These are phyloP conservation scores for Boletus fagicola DNA, from an alignment of 768 basidiomycete genomes.

Conservation along the genomic window DNA sequence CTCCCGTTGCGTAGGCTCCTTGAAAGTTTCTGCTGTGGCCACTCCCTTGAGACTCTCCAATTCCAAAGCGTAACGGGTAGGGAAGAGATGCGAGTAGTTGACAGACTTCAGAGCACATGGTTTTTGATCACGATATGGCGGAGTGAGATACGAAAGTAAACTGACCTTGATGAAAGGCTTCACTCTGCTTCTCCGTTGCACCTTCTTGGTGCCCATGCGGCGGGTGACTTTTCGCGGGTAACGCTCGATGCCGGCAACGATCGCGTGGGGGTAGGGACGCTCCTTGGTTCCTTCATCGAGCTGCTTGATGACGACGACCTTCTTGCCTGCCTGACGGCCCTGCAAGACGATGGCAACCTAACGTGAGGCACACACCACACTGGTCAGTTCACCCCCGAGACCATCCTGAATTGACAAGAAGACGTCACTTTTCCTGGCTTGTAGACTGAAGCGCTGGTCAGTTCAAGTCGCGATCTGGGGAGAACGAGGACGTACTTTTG, in stretches of 20 bases:
- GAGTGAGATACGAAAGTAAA: slow-evolving; percentile 1
- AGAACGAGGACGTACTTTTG: slow-evolving; percentile 32
- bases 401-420: background rate
- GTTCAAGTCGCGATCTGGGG: background rate
- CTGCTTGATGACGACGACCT: slow-evolving; percentile 99
- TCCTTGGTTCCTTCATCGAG: slow-evolving; percentile 96
- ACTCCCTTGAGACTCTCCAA: slow-evolving; percentile 91
- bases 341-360: slow-evolving; percentile 96
- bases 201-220: slow-evolving; percentile 95
- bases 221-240: slow-evolving; percentile 98
- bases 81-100: slow-evolving; percentile 99
- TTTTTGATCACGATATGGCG: background rate
- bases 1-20: slow-evolving; percentile 94
- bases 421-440: slow-evolving; percentile 84
- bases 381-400: slow-evolving; percentile 1
- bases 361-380: background rate
- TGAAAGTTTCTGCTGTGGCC: slow-evolving; percentile 87
- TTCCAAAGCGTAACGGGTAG: slow-evolving; percentile 97
- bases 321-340: slow-evolving; percentile 99
- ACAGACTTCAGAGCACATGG: slow-evolving; percentile 52
- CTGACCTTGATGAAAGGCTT: slow-evolving; percentile 99
- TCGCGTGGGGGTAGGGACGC: slow-evolving; percentile 94
- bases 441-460: slow-evolving; percentile 59
- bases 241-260: slow-evolving; percentile 97
- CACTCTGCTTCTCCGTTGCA: slow-evolving; percentile 90